A percentile compares a stretch with the other conserved stretches of the same genome.
Conservation (phyloP, 805 yeast genomes). For the Ogataea ramenticola region DNA sequence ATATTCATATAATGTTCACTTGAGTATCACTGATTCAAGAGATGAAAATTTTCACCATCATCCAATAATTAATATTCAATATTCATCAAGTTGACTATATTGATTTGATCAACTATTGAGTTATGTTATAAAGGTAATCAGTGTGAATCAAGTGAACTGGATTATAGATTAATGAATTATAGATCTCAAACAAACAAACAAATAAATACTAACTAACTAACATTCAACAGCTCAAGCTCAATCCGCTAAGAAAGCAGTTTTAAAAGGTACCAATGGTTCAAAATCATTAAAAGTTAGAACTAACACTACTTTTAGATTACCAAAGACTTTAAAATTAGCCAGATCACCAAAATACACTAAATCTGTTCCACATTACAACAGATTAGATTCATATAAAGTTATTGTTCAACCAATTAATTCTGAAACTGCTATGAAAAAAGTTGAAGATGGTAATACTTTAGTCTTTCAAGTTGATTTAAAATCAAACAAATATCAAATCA, state of each 20-base stretch:
- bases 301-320: slow-evolving; percentile 90
- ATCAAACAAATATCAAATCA: slow-evolving; percentile 98
- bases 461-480: slow-evolving; percentile 97
- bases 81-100: too few relatives aligned
- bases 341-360: slow-evolving; percentile 95
- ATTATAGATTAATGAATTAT: too few relatives aligned
- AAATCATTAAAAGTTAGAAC: slow-evolving; percentile 93
- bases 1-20: too few relatives aligned
- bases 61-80: too few relatives aligned
- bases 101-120: too few relatives aligned
- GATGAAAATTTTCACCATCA: too few relatives aligned
- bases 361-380: slow-evolving; percentile 95
- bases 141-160: too few relatives aligned
- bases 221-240: slow-evolving; percentile 57
- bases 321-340: slow-evolving; percentile 92
- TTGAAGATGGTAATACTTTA: slow-evolving; percentile 98
- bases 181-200: too few relatives aligned
- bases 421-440: slow-evolving; percentile 99
- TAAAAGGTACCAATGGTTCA: slow-evolving; percentile 91
- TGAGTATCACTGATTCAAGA: too few relatives aligned
- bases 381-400: slow-evolving; percentile 93
- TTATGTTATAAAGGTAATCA: too few relatives aligned
- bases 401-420: slow-evolving; percentile 93
- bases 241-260: slow-evolving; percentile 97
- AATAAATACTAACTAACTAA: neutral